phyloP scores from a whole-genome alignment of 768 basidiomycete genomes.

The Boletus rubescentipes region DNA sequence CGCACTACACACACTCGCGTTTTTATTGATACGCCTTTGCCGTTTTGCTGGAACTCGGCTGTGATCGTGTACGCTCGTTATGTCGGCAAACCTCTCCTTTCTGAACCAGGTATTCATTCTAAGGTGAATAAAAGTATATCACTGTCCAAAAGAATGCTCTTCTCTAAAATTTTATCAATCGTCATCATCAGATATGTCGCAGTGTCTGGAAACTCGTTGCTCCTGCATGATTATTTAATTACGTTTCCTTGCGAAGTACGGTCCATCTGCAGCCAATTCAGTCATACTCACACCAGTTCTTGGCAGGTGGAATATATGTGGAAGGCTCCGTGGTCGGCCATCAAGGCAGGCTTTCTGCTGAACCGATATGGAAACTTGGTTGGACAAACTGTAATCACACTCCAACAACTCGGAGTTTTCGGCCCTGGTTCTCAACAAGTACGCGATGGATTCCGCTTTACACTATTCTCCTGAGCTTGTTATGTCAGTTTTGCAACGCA shows the following conservation, averaged over 20 bases:
- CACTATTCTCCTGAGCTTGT: neutral
- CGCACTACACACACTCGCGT: too few species aligned
- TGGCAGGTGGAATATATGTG: slow-evolving; percentile 16
- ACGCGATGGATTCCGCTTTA: neutral
- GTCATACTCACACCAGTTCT: too few species aligned
- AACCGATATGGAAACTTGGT: slow-evolving; percentile 21
- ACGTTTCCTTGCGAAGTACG: slow-evolving; percentile 10
- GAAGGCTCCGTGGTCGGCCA: slow-evolving; percentile 11
- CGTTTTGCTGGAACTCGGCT: too few species aligned
- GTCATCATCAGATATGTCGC: neutral
- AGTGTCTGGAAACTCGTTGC: slow-evolving; percentile 1
- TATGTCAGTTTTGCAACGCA: slow-evolving; percentile 9
- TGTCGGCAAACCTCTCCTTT: too few species aligned
- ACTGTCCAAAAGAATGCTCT: too few species aligned
- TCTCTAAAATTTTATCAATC: too few species aligned
- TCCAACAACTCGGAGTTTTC: neutral
- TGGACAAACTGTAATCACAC: slow-evolving; percentile 5
- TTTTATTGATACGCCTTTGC: too few species aligned
- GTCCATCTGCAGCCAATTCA: too few species aligned
- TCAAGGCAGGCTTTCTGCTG: slow-evolving; percentile 14
- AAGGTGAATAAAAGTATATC: too few species aligned
- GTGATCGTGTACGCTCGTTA: too few species aligned
- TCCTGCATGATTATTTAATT: slow-evolving; percentile 11
- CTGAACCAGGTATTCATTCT: too few species aligned
- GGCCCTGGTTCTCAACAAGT: slow-evolving; percentile 2